Evolutionary conservation across 805 yeast species (phyloP), one percentile per base, ranked within the genome.

Genomic region (Yamadazyma laniorum): DNA sequence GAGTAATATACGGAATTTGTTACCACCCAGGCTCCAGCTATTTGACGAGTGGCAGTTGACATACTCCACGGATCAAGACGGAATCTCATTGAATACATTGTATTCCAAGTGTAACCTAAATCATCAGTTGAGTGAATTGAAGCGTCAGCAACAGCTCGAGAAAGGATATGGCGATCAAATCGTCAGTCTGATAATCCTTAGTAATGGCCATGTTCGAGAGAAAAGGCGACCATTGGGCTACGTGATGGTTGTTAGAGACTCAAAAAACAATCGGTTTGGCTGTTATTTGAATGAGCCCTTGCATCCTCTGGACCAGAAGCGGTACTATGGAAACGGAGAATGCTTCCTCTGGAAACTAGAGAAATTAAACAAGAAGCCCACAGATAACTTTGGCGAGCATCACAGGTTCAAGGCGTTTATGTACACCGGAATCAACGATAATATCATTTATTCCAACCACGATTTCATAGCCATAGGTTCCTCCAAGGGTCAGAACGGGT

Each of bases 271-370:
- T 18, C 59, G 77, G 29, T 89, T 90, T 64, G 97, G 97, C 0
- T 82, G 87, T 11, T 90, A 78, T 56, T 48, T 80, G 33, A 88
- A 88, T 57, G 95, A 86, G 49, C 69, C 75, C 38, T 71, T 85
- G 42, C 79, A 75, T 42, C 83, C 89, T 1, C 75, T 81, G 40
- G 95, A 86, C 34, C 75, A 76, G 34, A 78, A 77, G 51, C 71
- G 86, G 40, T 91, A 81, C 62, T 85, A 82, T 50, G 99, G 99
- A 1, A 90, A 90, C 61, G 96, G 97, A 1, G 96, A 91, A 58
- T 89, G 98, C 55, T 90, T 93, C 51, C 68, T 91, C 16, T 91
- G 96, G 96, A 85, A 82, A 47, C 53, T 75, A n/a, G 85, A 78
- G 44, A 61, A 55, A 18, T 12, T 36, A 2, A 33, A 34, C 32